Conservation (phyloP, 345 rosid species). For the Salix dunnii region DNA sequence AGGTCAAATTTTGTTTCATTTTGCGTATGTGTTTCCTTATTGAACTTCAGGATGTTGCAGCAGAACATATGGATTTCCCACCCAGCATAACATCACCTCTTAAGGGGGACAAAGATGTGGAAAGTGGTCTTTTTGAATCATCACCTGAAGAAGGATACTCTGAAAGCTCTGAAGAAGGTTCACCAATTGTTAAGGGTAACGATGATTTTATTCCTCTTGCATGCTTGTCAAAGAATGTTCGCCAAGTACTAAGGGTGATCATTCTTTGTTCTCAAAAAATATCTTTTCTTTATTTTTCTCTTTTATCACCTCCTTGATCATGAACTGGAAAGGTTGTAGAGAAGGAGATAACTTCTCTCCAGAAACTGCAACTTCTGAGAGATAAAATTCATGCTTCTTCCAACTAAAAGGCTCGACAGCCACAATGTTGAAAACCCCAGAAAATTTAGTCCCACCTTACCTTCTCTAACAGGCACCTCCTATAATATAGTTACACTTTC, state of each 20-base stretch:
- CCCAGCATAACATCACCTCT: slow-evolving; percentile 26
- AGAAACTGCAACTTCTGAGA: slow-evolving; percentile 29
- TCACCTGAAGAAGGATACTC: slow-evolving; percentile 49
- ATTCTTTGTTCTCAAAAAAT: background rate
- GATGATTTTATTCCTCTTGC: slow-evolving; percentile 14
- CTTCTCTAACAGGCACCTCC: slow-evolving; percentile 54
- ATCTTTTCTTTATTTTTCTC: slow-evolving; percentile 5
- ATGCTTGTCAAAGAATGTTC: background rate
- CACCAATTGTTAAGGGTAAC: slow-evolving; percentile 32
- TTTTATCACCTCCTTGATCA: background rate
- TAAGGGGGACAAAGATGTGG: slow-evolving; percentile 34
- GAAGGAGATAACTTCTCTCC: slow-evolving; percentile 33
- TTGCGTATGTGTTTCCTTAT: slow-evolving; percentile 44
- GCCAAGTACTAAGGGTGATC: background rate
- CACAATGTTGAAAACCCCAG: slow-evolving; percentile 32
- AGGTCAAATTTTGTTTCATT: slow-evolving; percentile 12
- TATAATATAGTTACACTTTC: slow-evolving; percentile 12
- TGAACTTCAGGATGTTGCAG: slow-evolving; percentile 48
- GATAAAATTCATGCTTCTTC: slow-evolving; percentile 34
- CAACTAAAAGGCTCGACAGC: slow-evolving; percentile 43
- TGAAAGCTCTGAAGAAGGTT: slow-evolving; percentile 48
- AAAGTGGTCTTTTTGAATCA: slow-evolving; percentile 35
- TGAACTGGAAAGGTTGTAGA: slow-evolving; percentile 33
- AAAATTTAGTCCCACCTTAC: slow-evolving; percentile 34
- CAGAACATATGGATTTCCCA: slow-evolving; percentile 40